Base-by-base conservation (phyloP, 352 stramenopile species). In the Globisporangium cylindrosporum region DNA sequence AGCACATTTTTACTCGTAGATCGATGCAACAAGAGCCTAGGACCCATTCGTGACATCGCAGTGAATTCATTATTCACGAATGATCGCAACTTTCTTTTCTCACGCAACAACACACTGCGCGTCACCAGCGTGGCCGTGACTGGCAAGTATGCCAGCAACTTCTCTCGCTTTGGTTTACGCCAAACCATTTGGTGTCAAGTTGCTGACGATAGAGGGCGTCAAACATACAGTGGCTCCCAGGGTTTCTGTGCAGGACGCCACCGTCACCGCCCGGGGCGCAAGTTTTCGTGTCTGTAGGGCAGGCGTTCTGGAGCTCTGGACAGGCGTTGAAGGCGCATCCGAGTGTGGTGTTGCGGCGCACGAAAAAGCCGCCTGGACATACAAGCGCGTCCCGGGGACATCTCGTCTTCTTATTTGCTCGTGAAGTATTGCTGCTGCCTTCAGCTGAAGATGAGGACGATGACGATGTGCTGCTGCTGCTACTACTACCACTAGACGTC, bases 341-440 rank as follows among this genome's bases (percentile, higher is more conserved):
- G 10, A 57, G 55, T 7, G 63, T 10, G 1, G 54, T 25, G n/a
- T 68, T 62, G 53, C 63, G 63, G 9, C 41, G 63, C 53, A 68
- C 38, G 24, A 68, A 68, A 18, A 57, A 68, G 36, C 54, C 36
- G 7, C 63, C 63, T 3, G 63, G 24, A 4, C 53, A 68, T 7
- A 61, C 63, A n/a, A 68, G 43, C 25, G 63, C 63, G 38, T 68
- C 63, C 18, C 56, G 53, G 7, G 53, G 20, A 43, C 63, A 68
- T 8, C n/a, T 56, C 49, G 14, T 55, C 5, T 27, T 54, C n/a
- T 24, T 24, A 20, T 55, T 56, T 12, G 22, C 5, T 0, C 1
- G 15, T 5, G 34, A 29, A 4, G 24, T 2, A 18, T 14, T 46
- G 38, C 18, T 46, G 24, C 10, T 43, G 15, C 12, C 18, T 49